Evolutionary conservation across 2,329 filamentous ascomycete species (phyloP).

Genomic region (Cordyceps militaris): DNA sequence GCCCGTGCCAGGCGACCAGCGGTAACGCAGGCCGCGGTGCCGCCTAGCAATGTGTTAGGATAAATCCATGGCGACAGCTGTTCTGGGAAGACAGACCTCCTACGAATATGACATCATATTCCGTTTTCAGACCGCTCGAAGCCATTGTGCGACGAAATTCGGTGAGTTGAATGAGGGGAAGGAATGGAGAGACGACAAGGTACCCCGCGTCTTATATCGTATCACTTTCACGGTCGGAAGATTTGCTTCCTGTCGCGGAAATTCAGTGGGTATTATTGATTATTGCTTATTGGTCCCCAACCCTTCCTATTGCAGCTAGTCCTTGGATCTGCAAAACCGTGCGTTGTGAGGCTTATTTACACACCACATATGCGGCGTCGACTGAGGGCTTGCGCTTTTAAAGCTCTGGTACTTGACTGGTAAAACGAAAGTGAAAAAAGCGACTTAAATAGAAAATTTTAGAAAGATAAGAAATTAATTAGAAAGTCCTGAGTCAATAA

Average conservation of each 20-base stretch:
- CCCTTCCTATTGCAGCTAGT: background rate
- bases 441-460: too few species aligned
- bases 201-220: background rate
- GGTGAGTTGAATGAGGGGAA: background rate
- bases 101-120: conserved; percentile 20
- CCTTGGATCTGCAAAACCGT: too few species aligned
- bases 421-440: too few species aligned
- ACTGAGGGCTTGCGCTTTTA: too few species aligned
- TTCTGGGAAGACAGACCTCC: conserved; percentile 13
- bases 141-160: background rate
- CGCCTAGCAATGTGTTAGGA: conserved; percentile 14
- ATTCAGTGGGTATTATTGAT: background rate
- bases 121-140: conserved; percentile 1
- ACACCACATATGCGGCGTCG: too few species aligned
- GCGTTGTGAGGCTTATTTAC: too few species aligned
- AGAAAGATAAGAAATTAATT: too few species aligned
- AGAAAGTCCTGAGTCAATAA: too few species aligned
- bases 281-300: background rate
- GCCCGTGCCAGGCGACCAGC: conserved; percentile 22
- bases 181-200: background rate
- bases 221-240: background rate
- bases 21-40: conserved; percentile 22
- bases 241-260: background rate
- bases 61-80: background rate
- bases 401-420: too few species aligned